phyloP scores from a whole-genome alignment of 108 stramenopile genomes.

The Cyclotella choctawhatcheeana region DNA sequence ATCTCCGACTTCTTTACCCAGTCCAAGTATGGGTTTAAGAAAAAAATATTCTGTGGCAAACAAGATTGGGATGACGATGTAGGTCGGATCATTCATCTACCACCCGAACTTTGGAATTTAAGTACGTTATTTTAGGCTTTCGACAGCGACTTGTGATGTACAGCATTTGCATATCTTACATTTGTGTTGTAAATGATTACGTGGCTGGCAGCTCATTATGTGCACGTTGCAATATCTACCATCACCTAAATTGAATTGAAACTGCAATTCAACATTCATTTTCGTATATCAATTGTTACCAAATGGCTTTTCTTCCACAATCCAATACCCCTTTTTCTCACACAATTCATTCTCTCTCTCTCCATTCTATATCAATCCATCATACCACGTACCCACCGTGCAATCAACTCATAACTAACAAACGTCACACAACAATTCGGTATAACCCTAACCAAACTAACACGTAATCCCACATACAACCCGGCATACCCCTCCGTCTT shows the following conservation, averaged over 20 bases:
- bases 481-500: constrained; percentile 73
- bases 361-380: too few species aligned
- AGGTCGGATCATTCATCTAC: constrained; percentile 27
- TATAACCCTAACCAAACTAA: constrained; percentile 81
- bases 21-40: constrained; percentile 35
- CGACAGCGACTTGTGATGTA: not conserved
- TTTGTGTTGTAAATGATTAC: too few species aligned
- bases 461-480: constrained; percentile 81
- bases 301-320: too few species aligned
- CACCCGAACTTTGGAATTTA: constrained; percentile 35
- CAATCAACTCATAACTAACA: constrained; percentile 83
- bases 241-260: too few species aligned
- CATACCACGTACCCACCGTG: constrained; percentile 64
- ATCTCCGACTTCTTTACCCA: constrained; percentile 33
- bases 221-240: too few species aligned
- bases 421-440: constrained; percentile 93
- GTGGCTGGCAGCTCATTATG: too few species aligned
- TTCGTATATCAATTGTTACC: too few species aligned
- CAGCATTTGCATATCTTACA: not conserved
- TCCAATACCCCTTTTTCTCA: too few species aligned
- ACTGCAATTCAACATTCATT: too few species aligned
- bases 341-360: too few species aligned
- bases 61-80: constrained; percentile 44
- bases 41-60: constrained; percentile 44
- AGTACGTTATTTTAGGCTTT: not conserved